Conservation (phyloP, 352 stramenopile species). For the Phytophthora idaei region DNA sequence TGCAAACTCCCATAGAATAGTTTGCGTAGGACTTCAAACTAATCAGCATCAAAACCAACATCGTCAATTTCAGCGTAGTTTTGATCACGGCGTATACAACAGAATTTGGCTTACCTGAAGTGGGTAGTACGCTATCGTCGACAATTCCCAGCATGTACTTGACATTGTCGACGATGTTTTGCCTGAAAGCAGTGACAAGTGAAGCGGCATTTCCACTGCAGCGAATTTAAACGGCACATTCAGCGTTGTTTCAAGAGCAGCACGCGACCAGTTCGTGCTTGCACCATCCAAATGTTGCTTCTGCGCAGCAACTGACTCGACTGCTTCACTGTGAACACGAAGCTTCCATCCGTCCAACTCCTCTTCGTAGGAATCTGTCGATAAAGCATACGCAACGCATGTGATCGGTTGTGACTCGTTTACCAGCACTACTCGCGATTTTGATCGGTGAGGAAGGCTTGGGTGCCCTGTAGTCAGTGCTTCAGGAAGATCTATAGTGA, state of each 20-base stretch:
- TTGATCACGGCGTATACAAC: not conserved
- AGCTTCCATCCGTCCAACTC: constrained; percentile 73
- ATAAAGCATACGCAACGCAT: constrained; percentile 95
- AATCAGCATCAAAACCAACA: constrained; percentile 12
- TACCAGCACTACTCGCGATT: constrained; percentile 91
- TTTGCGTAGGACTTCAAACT: constrained; percentile 94
- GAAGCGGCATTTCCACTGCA: constrained; percentile 59
- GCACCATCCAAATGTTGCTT: constrained; percentile 25
- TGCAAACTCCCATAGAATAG: constrained; percentile 80
- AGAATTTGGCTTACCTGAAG: constrained; percentile 58
- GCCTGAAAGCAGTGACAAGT: constrained; percentile 60
- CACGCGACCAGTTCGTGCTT: constrained; percentile 70
- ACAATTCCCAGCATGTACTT: constrained; percentile 71
- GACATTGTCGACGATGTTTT: constrained; percentile 36
- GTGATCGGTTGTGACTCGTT: constrained; percentile 94
- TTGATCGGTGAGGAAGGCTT: constrained; percentile 87
- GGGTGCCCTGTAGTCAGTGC: constrained; percentile 82
- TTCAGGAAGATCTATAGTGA: constrained; percentile 73
- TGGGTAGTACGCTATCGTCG: constrained; percentile 74
- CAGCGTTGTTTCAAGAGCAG: constrained; percentile 57
- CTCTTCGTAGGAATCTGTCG: constrained; percentile 89
- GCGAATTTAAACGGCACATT: constrained; percentile 72
- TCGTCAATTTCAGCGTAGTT: not conserved
- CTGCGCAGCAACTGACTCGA: constrained; percentile 29
- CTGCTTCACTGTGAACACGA: constrained; percentile 53